A percentile compares a stretch with the other conserved stretches of the same genome.
Conservation (phyloP, 495 filamentous ascomycete genomes). For the Aspergillus steynii region DNA sequence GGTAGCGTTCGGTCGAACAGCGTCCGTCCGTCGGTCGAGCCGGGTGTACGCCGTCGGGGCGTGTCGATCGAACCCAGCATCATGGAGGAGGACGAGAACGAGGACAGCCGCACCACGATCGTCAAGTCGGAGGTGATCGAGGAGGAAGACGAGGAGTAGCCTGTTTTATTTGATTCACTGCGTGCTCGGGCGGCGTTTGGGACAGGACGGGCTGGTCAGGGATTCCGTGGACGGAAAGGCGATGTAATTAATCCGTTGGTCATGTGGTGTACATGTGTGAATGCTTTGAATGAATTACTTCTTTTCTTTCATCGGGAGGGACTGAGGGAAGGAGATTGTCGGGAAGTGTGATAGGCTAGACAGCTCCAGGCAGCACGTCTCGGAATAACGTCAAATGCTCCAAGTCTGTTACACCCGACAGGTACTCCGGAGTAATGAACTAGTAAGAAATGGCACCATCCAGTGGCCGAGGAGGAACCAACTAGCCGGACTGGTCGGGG, state of each 20-base stretch:
- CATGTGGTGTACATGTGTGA: not conserved
- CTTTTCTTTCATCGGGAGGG: not conserved
- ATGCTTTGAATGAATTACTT: not conserved
- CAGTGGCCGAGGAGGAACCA: too few relatives aligned
- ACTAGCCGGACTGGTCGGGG: too few relatives aligned
- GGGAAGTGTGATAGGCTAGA: too few relatives aligned
- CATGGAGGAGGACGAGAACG: slow-evolving; percentile 55
- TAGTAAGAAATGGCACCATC: too few relatives aligned
- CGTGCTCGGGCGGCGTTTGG: slow-evolving; percentile 18
- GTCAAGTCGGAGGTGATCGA: slow-evolving; percentile 52
- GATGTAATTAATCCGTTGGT: not conserved
- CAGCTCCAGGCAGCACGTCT: too few relatives aligned
- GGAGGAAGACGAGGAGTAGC: slow-evolving; percentile 20
- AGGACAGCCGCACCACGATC: slow-evolving; percentile 49
- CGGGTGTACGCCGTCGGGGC: slow-evolving; percentile 26
- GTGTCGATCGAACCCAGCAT: slow-evolving; percentile 48
- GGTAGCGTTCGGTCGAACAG: slow-evolving; percentile 37
- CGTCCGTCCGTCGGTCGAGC: slow-evolving; percentile 43
- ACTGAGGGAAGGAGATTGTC: too few relatives aligned
- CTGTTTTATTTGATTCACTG: slow-evolving; percentile 24
- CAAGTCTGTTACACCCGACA: too few relatives aligned
- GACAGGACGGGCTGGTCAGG: not conserved
- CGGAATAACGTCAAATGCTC: too few relatives aligned
- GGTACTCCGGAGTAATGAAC: too few relatives aligned
- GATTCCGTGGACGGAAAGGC: not conserved